Conservation (phyloP, 2,329 filamentous ascomycete genomes). For the Aspergillus udagawae region DNA sequence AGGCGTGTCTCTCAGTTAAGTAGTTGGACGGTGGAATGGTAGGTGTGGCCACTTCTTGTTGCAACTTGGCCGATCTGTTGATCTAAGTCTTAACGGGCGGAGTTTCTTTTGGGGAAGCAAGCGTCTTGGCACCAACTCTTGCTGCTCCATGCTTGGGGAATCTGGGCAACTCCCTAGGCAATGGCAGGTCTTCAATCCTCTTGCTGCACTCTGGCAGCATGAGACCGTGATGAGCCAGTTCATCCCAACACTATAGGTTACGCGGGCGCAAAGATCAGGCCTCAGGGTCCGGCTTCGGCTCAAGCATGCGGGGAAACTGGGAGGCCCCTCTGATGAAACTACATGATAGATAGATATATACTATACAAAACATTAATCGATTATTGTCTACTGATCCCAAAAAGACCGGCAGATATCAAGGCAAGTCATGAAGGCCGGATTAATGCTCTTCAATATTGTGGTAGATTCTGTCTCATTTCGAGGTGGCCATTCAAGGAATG, state of each 20-base stretch:
- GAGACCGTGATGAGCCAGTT: too few species aligned
- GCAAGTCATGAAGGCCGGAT: neutral
- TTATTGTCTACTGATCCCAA: too few species aligned
- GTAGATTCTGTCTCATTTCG: slow-evolving; percentile 11
- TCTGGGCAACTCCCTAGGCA: neutral
- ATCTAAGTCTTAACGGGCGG: neutral
- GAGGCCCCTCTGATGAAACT: neutral
- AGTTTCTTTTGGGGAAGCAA: neutral
- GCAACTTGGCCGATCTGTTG: neutral
- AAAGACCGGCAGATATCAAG: too few species aligned
- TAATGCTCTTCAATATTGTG: neutral
- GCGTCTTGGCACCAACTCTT: slow-evolving; percentile 1
- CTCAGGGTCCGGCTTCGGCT: too few species aligned
- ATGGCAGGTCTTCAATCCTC: neutral
- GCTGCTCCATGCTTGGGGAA: neutral
- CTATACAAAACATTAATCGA: too few species aligned
- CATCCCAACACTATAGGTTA: too few species aligned
- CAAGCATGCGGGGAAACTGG: too few species aligned
- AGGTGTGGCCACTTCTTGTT: neutral
- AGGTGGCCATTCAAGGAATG: slow-evolving; percentile 8
- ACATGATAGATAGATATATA: neutral
- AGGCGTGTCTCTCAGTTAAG: neutral
- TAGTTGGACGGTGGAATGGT: neutral
- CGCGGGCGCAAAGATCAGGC: too few species aligned
- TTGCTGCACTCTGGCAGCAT: neutral